These are phyloP conservation scores for Lepidium didymum DNA, from an alignment of 345 rosid genomes.

Conservation along the genomic window DNA sequence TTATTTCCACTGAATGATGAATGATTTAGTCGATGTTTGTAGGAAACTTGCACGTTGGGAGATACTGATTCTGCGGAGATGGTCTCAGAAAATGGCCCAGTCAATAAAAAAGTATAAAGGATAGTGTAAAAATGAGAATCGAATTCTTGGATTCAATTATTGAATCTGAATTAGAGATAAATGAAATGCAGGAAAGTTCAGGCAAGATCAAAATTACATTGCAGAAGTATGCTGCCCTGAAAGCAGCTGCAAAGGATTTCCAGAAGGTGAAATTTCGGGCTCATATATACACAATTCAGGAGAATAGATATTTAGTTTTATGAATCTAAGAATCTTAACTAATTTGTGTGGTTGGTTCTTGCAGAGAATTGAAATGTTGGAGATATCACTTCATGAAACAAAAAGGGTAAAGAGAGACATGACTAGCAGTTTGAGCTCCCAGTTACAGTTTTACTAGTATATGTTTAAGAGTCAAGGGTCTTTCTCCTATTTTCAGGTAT, in stretches of 20 bases:
- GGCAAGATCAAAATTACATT: not conserved
- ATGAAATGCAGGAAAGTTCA: constrained; percentile 1
- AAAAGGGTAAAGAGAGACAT: constrained; percentile 8
- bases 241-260: not conserved
- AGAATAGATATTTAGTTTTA: not conserved
- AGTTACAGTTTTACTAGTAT: not conserved
- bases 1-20: not conserved
- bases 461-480: not conserved
- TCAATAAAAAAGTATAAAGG: not conserved
- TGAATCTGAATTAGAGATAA: not conserved
- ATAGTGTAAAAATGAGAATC: not conserved
- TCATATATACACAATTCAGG: not conserved
- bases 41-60: constrained; percentile 4
- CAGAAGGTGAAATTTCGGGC: not conserved
- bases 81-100: constrained; percentile 3
- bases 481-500: not conserved
- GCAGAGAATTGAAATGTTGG: constrained; percentile 18
- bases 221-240: constrained; percentile 3
- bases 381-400: constrained; percentile 14
- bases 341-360: not conserved
- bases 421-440: not conserved
- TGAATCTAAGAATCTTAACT: not conserved
- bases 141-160: not conserved
- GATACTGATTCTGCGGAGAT: not conserved
- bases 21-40: not conserved